Base-by-base conservation (phyloP, 75 land plant genomes). In the Azolla pinnata region DNA sequence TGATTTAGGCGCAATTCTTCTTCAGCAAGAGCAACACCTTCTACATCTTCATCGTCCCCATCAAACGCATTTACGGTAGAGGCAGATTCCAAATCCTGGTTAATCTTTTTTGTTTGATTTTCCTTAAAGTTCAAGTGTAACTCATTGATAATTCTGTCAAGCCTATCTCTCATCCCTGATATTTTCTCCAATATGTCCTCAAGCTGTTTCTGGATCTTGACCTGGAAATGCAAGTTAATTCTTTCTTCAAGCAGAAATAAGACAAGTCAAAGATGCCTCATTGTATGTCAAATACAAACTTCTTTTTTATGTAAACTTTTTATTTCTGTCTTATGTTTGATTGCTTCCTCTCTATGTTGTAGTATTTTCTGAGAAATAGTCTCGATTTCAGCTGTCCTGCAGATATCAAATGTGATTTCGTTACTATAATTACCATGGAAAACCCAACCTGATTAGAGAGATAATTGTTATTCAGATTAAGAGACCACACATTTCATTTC, bases 21-120 rank as follows among this genome's bases (percentile, higher is more conserved):
- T 27, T 56, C 52, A 18, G 67, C 67, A 31, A 56, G 45, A 20
- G 29, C 34, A 24, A 65, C 16, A 29, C 67, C 67, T 65, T 65
- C 67, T 44, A 52, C 34, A 21, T 56, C 44, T 56, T 56, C 60
- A 23, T 21, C 67, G 24, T 38, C 67, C 29, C 28, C 32, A 56
- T 29, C 44, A 18, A 38, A 25, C 25, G 28, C 33, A 26, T 33
- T 38, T 17, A 56, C 23, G 29, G 40, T 38, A 28, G 40, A 29
- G 29, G 29, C 10, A 65, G 34, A 14, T 34, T 16, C 19, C 8
- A 5, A 42, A 10, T 56, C 67, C n/a, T 18, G 60, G 44, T 40
- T 32, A 12, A 33, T 23, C 24, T 18, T 56, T 56, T 65, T 65
- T 20, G 27, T 21, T 30, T 20, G 17, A 12, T 57, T 42, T 10